These are phyloP conservation scores for Pyrus bretschneideri DNA, from an alignment of 306 rosid species.

Conservation along the genomic window DNA sequence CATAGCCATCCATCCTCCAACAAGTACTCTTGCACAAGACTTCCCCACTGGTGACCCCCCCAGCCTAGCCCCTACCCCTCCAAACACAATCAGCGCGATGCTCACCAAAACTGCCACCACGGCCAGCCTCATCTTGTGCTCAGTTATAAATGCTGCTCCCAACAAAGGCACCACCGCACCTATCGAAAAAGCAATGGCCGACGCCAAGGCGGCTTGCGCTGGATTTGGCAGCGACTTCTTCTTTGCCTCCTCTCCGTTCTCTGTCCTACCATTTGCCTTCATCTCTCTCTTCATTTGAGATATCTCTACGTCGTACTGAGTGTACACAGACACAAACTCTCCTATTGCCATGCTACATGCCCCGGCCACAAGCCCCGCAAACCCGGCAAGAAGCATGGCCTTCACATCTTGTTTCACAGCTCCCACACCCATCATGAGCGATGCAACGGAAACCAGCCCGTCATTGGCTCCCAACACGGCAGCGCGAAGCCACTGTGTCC, in stretches of 20 bases:
- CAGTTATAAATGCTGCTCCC: conserved; percentile 36
- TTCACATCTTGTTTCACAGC: conserved; percentile 37
- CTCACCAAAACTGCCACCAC: conserved; percentile 36
- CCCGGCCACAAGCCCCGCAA: conserved; percentile 49
- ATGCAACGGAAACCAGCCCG: conserved; percentile 48
- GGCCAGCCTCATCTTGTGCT: conserved; percentile 35
- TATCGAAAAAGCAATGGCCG: conserved; percentile 43
- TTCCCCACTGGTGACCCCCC: conserved; percentile 33
- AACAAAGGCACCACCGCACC: conserved; percentile 50
- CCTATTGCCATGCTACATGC: conserved; percentile 65
- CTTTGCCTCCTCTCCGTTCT: conserved; percentile 3
- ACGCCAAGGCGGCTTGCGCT: conserved; percentile 48
- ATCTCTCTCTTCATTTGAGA: conserved; percentile 37
- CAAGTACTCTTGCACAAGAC: conserved; percentile 32
- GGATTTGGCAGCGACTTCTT: conserved; percentile 39
- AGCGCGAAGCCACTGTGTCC: conserved; percentile 49
- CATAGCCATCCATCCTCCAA: conserved; percentile 64
- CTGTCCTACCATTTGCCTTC: not conserved
- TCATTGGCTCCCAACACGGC: conserved; percentile 54
- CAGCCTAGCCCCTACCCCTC: conserved; percentile 33
- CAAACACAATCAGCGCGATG: conserved; percentile 39
- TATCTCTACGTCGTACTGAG: conserved; percentile 44
- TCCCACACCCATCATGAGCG: conserved; percentile 58
- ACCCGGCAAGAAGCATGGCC: conserved; percentile 49
- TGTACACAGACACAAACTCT: conserved; percentile 48